Evolutionary conservation across 257 asterid species (phyloP).

Genomic region (Solanum acaule): DNA sequence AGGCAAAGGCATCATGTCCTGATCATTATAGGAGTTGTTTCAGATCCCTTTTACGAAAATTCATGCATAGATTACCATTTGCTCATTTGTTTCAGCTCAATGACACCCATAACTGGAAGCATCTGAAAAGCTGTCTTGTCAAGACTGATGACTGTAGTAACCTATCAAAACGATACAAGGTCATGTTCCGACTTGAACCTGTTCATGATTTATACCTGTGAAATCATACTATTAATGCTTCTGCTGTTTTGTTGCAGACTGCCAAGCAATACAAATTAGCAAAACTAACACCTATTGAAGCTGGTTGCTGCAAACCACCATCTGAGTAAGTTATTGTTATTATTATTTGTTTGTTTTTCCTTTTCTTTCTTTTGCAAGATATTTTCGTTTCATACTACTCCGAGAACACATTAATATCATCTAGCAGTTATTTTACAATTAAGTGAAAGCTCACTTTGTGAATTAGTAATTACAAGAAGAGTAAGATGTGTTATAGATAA

Average conservation of each 20-base stretch:
- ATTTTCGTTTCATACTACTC: neutral
- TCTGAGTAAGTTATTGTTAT: slow-evolving; percentile 46
- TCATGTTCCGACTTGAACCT: slow-evolving; percentile 3
- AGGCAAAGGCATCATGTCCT: neutral
- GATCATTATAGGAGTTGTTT: neutral
- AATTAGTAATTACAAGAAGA: neutral
- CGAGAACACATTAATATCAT: neutral
- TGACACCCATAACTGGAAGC: slow-evolving; percentile 66
- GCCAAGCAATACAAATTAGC: slow-evolving; percentile 52
- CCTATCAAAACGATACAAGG: slow-evolving; percentile 68
- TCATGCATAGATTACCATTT: neutral
- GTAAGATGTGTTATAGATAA: neutral
- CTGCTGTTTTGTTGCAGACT: slow-evolving; percentile 32
- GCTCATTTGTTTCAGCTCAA: slow-evolving; percentile 49
- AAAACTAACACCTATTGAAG: slow-evolving; percentile 76
- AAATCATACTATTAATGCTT: neutral
- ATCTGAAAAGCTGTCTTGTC: slow-evolving; percentile 76
- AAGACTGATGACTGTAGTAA: slow-evolving; percentile 64
- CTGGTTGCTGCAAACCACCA: slow-evolving; percentile 95
- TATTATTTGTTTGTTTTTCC: neutral
- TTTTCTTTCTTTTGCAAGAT: neutral
- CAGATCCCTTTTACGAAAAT: neutral
- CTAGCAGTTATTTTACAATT: neutral
- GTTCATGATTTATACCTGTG: neutral
- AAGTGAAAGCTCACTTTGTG: neutral